phyloP scores from a whole-genome alignment of 78 protist genomes.

The Dictyostelium firmibasis region DNA sequence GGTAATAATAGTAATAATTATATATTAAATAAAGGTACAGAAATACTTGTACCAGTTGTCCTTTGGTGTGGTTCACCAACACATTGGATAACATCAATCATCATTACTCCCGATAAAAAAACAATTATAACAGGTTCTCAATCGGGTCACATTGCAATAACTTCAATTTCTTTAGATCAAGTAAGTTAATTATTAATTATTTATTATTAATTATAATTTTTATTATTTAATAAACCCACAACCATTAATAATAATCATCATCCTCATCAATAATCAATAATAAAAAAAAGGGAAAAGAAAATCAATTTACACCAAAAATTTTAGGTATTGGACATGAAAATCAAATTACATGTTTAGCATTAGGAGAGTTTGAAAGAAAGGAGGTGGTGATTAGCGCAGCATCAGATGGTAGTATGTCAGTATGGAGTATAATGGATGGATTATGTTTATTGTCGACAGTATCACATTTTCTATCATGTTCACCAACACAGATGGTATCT shows the following conservation, averaged over 20 bases:
- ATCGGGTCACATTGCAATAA: slow-evolving; percentile 45
- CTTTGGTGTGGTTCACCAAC: slow-evolving; percentile 79
- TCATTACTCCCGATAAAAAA: slow-evolving; percentile 61
- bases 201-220: no score
- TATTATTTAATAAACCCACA: no score
- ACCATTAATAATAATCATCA: no score
- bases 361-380: slow-evolving; percentile 56
- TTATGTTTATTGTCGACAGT: slow-evolving; percentile 42
- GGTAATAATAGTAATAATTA: background rate
- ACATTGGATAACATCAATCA: slow-evolving; percentile 62
- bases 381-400: slow-evolving; percentile 28
- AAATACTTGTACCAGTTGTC: slow-evolving; percentile 65
- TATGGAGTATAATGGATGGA: slow-evolving; percentile 68
- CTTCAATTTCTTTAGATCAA: slow-evolving; percentile 57
- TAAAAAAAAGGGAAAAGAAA: slow-evolving; percentile 33
- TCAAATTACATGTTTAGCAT: slow-evolving; percentile 59
- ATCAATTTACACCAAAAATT: slow-evolving; percentile 43
- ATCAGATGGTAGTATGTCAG: slow-evolving; percentile 57
- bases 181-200: no score
- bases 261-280: background rate
- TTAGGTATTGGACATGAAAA: slow-evolving; percentile 49
- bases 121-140: slow-evolving; percentile 68
- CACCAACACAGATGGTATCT: slow-evolving; percentile 59
- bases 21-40: background rate
- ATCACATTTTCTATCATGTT: slow-evolving; percentile 36